phyloP scores from a whole-genome alignment of 2,329 filamentous ascomycete species.

The Graphilbum sp. region DNA sequence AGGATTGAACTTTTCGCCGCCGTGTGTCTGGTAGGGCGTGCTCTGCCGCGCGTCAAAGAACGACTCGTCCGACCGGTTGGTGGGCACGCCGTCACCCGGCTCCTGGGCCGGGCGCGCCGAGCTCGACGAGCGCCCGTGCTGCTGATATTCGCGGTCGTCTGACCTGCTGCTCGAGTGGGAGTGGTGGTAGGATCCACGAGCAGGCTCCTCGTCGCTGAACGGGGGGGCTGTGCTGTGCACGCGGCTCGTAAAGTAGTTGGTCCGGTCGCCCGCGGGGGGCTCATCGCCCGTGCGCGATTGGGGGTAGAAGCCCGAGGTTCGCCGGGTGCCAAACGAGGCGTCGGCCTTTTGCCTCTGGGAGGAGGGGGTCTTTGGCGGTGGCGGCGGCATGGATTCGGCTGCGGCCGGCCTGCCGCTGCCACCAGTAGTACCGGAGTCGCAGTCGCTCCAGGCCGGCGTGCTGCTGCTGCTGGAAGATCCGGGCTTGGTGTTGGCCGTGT shows the following conservation, averaged over 20 bases:
- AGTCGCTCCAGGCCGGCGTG: slow-evolving; percentile 1
- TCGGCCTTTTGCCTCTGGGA: slow-evolving; percentile 36
- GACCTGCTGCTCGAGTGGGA: no score
- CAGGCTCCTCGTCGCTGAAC: neutral
- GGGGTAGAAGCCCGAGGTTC: slow-evolving; percentile 32
- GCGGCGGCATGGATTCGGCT: slow-evolving; percentile 13
- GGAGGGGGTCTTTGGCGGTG: slow-evolving; percentile 28
- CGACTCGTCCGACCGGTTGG: slow-evolving; percentile 9
- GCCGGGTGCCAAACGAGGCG: slow-evolving; percentile 33
- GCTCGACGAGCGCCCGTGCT: slow-evolving; percentile 3
- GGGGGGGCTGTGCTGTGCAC: slow-evolving; percentile 4
- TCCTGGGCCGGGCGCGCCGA: slow-evolving; percentile 5
- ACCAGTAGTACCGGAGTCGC: neutral
- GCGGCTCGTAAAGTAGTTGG: slow-evolving; percentile 30
- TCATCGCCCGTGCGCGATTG: slow-evolving; percentile 35
- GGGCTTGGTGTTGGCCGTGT: slow-evolving; percentile 1
- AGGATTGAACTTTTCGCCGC: slow-evolving; percentile 42
- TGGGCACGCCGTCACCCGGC: slow-evolving; percentile 10
- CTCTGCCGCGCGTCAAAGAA: slow-evolving; percentile 34
- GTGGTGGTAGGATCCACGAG: no score
- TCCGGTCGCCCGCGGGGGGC: slow-evolving; percentile 28
- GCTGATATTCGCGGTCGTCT: no score
- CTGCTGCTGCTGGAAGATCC: slow-evolving; percentile 1
- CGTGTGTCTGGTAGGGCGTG: slow-evolving; percentile 37
- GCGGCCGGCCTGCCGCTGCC: neutral